A percentile compares a stretch with the other conserved stretches of the same genome.
Evolutionary conservation across 805 yeast genomes (phyloP).

Genomic region (Kockiozyma suomiensis): DNA sequence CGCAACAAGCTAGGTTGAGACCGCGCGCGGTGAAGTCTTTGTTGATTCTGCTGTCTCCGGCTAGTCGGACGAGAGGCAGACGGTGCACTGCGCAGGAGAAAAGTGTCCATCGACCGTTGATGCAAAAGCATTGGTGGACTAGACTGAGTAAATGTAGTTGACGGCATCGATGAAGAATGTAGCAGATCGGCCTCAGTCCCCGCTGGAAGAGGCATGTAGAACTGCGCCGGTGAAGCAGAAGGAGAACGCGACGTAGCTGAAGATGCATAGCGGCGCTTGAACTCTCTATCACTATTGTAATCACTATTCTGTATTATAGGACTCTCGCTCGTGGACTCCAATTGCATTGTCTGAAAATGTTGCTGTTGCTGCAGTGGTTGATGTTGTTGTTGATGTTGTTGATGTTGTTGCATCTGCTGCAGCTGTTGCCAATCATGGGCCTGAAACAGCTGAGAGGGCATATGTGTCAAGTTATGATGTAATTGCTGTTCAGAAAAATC

Average conservation of each 20-base stretch:
- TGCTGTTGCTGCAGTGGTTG: constrained; percentile 9
- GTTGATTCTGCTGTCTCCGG: constrained; percentile 12
- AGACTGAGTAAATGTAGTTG: not conserved
- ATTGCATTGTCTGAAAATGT: not conserved
- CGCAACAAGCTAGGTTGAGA: constrained; percentile 13
- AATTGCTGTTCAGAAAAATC: constrained; percentile 4
- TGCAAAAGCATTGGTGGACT: constrained; percentile 8
- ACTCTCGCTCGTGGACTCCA: not conserved
- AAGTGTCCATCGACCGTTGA: constrained; percentile 11
- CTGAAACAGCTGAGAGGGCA: constrained; percentile 8
- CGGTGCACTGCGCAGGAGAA: constrained; percentile 5
- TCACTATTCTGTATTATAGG: not conserved
- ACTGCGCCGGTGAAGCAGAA: constrained; percentile 7
- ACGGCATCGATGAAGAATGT: not conserved
- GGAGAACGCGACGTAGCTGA: constrained; percentile 3
- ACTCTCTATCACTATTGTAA: constrained; percentile 8
- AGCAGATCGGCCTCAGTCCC: constrained; percentile 1
- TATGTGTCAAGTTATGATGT: not conserved
- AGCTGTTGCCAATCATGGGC: constrained; percentile 5
- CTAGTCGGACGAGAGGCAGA: not conserved
- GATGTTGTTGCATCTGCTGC: constrained; percentile 8
- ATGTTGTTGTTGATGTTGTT: constrained; percentile 5
- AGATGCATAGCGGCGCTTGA: constrained; percentile 9
- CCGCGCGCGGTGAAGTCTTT: constrained; percentile 16
- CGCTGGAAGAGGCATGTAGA: constrained; percentile 1